Conservation (phyloP, 805 yeast genomes). For the Teunomyces atbi region DNA sequence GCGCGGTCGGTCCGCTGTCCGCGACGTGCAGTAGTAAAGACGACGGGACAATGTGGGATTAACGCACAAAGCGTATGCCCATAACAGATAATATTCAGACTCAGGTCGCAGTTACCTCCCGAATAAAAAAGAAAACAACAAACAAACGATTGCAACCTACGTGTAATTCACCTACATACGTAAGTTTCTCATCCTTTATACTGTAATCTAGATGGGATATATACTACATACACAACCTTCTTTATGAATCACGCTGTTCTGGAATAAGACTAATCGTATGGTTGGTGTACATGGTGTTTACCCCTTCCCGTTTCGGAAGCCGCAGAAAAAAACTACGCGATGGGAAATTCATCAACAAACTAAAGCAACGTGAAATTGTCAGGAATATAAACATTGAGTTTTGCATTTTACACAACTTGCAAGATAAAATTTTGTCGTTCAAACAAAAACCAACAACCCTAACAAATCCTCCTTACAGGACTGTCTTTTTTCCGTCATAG, state of each 20-base stretch:
- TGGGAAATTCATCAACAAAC: slow-evolving; percentile 5
- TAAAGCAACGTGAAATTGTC: slow-evolving; percentile 2
- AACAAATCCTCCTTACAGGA: neutral
- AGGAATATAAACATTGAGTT: slow-evolving; percentile 3
- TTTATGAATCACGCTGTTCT: neutral
- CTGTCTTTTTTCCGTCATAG: neutral
- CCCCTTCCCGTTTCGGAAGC: slow-evolving; percentile 1
- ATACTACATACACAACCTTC: no score
- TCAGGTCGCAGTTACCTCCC: neutral
- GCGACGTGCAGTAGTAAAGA: neutral
- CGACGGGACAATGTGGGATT: neutral
- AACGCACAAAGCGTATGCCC: neutral
- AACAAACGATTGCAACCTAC: no score
- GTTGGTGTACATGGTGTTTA: slow-evolving; percentile 1
- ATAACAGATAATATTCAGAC: neutral
- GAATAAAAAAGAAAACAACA: no score
- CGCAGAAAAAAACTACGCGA: slow-evolving; percentile 2
- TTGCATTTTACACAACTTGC: slow-evolving; percentile 2
- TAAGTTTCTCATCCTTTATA: no score
- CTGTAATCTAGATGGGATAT: no score
- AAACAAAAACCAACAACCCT: slow-evolving; percentile 4
- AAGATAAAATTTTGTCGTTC: slow-evolving; percentile 5
- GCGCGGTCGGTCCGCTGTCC: neutral
- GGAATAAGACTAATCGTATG: neutral
- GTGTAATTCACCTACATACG: no score